Evolutionary conservation across 2,329 filamentous ascomycete genomes (phyloP), one percentile per base, ranked within the genome.

Genomic region (Colletotrichum horii): DNA sequence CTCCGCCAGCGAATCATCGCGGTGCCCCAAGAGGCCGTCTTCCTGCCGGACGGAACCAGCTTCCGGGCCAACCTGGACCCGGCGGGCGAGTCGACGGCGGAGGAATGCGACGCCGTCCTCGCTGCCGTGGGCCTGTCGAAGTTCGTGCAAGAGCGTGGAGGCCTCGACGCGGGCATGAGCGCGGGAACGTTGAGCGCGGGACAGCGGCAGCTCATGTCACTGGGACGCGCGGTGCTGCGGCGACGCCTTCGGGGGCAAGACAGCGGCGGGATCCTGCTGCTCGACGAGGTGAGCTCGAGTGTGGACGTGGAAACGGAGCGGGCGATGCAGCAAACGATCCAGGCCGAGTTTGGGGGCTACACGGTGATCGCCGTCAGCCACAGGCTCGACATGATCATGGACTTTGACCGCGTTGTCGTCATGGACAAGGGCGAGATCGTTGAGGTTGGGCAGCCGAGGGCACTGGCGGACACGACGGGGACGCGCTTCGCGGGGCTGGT

Each of bases 131-230:
- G 79, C 1, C 79, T 85, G 2, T 81, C 80, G 77, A 14, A 43
- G 2, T 77, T 82, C 26, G 76, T 84, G 6, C 55, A 76, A 8
- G 74, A 79, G 12, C 71, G 76, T 3, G 83, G 82, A 1, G 82
- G 81, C 2, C 71, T 84, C 1, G 69, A 75, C 8, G 79, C 77
- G 2, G 75, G 71, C 19, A 84, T 91, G 66, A 83, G 85, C 26
- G 82, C 85, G 4, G 83, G 88, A 15, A 84, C 84, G 66, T 83
- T 91, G 6, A 88, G 86, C 11, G 88, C 89, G 71, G 91, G 91
- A 1, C 91, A 93, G 79, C 86, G 86, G 66, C 91, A 93, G 79
- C 85, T 93, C 2, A 91, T 93, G 79, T 91, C 88, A 78, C 84
- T 93, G 9, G 91, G 89, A 3, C 82, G 90, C 9, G 91, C 89